phyloP scores from a whole-genome alignment of 2,329 filamentous ascomycete species.

The Penicillium aurantiogriseum region DNA sequence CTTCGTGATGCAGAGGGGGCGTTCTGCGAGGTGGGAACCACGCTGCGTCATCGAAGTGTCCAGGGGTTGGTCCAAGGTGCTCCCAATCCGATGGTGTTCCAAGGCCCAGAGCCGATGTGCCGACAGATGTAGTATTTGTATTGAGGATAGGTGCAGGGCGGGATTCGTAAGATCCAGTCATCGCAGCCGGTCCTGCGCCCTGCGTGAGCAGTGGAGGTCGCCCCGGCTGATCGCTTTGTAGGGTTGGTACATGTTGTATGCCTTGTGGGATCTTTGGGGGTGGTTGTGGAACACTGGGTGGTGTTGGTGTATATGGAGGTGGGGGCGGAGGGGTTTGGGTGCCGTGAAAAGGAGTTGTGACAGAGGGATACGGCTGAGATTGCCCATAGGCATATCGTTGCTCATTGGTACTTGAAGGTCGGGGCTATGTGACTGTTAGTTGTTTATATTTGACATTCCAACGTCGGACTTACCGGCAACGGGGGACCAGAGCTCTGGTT shows the following conservation, averaged over 20 bases:
- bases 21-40: constrained; percentile 23
- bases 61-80: constrained; percentile 38
- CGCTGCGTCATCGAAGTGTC: constrained; percentile 39
- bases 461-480: constrained; percentile 35
- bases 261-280: constrained; percentile 43
- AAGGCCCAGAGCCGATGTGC: constrained; percentile 40
- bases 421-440: constrained; percentile 30
- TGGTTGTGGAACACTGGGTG: constrained; percentile 34
- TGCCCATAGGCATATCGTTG: constrained; percentile 22
- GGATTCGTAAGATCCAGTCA: constrained; percentile 19
- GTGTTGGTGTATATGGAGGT: constrained; percentile 25
- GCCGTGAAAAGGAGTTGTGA: constrained; percentile 21
- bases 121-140: constrained; percentile 19
- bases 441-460: neutral
- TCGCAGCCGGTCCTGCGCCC: constrained; percentile 17
- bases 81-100: constrained; percentile 51
- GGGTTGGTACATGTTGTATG: constrained; percentile 29
- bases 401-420: constrained; percentile 35
- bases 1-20: constrained; percentile 8
- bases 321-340: constrained; percentile 11
- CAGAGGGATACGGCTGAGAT: constrained; percentile 17
- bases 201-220: constrained; percentile 18
- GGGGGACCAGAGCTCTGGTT: constrained; percentile 36
- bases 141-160: constrained; percentile 8
- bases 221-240: constrained; percentile 22